Conservation (phyloP, 805 yeast species). For the Yarrowia divulgata region DNA sequence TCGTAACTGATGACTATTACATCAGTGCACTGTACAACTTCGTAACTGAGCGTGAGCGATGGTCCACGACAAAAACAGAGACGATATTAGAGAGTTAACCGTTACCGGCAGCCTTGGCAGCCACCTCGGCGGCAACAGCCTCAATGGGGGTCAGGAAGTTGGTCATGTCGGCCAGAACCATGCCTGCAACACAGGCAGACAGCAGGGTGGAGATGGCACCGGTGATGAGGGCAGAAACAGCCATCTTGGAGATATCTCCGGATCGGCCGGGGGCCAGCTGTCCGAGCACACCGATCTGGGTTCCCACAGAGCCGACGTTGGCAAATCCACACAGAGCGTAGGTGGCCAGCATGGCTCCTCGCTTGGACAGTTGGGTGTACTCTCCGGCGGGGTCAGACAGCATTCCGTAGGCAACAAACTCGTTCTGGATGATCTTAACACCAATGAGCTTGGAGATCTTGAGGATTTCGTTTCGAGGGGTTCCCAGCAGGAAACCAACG, state of each 20-base stretch:
- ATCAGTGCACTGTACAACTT: constrained; percentile 26
- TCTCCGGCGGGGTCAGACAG: constrained; percentile 53
- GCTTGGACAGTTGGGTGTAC: constrained; percentile 57
- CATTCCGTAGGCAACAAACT: constrained; percentile 61
- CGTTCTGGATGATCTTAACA: constrained; percentile 66
- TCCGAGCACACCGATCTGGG: constrained; percentile 65
- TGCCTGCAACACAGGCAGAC: constrained; percentile 67
- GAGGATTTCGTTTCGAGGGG: constrained; percentile 61
- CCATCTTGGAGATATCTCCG: constrained; percentile 57
- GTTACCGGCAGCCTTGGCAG: constrained; percentile 26
- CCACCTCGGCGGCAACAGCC: constrained; percentile 33
- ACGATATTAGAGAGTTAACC: neutral
- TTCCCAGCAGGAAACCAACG: constrained; percentile 64
- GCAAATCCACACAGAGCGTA: constrained; percentile 70
- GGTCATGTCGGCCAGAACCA: constrained; percentile 62
- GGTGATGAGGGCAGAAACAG: constrained; percentile 58
- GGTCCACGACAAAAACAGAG: neutral
- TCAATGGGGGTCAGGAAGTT: constrained; percentile 39
- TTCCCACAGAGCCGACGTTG: constrained; percentile 67
- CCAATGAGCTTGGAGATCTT: constrained; percentile 61
- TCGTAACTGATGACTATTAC: constrained; percentile 6
- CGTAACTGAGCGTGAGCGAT: constrained; percentile 16
- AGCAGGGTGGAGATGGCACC: constrained; percentile 63
- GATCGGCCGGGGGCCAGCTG: constrained; percentile 61
- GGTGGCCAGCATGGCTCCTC: constrained; percentile 64